phyloP scores from a whole-genome alignment of 2,329 filamentous ascomycete species.

The Phaeosphaeriaceae sp. region DNA sequence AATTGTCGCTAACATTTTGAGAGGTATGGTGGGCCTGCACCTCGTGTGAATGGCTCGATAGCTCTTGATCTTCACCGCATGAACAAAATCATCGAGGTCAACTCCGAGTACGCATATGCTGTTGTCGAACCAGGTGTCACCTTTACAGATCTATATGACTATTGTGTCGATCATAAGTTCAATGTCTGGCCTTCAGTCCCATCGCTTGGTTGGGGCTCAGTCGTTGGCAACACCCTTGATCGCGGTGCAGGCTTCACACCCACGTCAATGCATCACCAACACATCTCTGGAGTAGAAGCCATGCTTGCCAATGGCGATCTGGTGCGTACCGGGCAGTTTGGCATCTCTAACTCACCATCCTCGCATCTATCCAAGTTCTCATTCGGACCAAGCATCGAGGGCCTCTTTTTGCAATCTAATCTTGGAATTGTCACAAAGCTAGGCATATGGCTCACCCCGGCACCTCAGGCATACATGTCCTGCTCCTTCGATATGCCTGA shows the following conservation, averaged over 20 bases:
- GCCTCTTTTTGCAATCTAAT: slow-evolving; percentile 60
- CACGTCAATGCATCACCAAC: slow-evolving; percentile 46
- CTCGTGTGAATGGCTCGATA: slow-evolving; percentile 45
- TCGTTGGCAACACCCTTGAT: slow-evolving; percentile 49
- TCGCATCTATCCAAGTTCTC: slow-evolving; percentile 46
- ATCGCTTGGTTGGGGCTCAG: slow-evolving; percentile 44
- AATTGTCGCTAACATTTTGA: not conserved
- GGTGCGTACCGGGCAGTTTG: slow-evolving; percentile 48
- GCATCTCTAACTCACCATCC: slow-evolving; percentile 50
- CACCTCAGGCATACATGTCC: slow-evolving; percentile 55
- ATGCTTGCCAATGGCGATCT: slow-evolving; percentile 44
- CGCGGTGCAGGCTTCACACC: slow-evolving; percentile 52
- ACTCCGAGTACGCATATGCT: slow-evolving; percentile 52
- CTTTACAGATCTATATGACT: slow-evolving; percentile 39
- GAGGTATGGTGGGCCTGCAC: slow-evolving; percentile 41
- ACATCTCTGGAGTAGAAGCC: slow-evolving; percentile 48
- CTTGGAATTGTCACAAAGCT: slow-evolving; percentile 58
- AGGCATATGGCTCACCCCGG: slow-evolving; percentile 41
- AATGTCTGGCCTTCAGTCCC: slow-evolving; percentile 44
- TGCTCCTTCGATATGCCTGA: slow-evolving; percentile 56
- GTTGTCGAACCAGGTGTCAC: slow-evolving; percentile 50
- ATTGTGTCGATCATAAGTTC: slow-evolving; percentile 39
- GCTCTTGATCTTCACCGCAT: slow-evolving; percentile 49
- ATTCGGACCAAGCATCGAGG: slow-evolving; percentile 50
- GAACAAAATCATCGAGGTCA: slow-evolving; percentile 55